Base-by-base conservation (phyloP, 768 basidiomycete species). In the Pulveroboletus frians region DNA sequence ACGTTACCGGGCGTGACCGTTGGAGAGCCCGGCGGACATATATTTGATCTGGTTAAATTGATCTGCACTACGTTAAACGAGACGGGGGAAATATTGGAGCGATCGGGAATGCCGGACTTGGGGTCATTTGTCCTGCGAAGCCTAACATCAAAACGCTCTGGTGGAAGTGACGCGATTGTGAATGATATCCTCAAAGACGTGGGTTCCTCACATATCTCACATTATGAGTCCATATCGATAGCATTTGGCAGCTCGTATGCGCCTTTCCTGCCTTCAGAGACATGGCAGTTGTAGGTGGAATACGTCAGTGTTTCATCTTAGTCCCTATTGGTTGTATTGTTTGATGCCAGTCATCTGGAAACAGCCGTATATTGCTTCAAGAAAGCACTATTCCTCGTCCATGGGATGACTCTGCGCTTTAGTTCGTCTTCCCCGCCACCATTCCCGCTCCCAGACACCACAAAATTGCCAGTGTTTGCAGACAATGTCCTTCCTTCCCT, bases 401-500 rank as follows among this genome's bases (percentile, higher is more conserved):
- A 88, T 53, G 83, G 81, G 21, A 68, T 93, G 43, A 69, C 66
- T 21, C 64, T 84, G 38, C 82, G 88, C 39, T 92, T 92, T 70
- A 77, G 78, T 42, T 68, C 77, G 7, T 62, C 71, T 38, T 67
- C 75, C 10, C 71, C 77, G 3, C 65, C 76, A 17, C 74, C 80
- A 11, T 82, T 89, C 58, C 80, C 81, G 23, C 65, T 88, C 14
- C 86, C 84, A 38, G 71, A 74, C 43, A 85, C 83, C 3, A 66
- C 66, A 21, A 69, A 71, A 46, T 67, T 83, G 39, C 88, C 88
- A 9, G 71, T 85, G 36, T 91, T 89, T 60, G 71, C 85, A 4
- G 91, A 92, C 69, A 89, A 92, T 59, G 85, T 92, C 46, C 65
- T 91, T 13, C 88, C 89, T 2, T 89, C 90, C n/a, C 72, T 92